Conservation (phyloP, 2,329 filamentous ascomycete genomes). For the Talaromyces sp. region DNA sequence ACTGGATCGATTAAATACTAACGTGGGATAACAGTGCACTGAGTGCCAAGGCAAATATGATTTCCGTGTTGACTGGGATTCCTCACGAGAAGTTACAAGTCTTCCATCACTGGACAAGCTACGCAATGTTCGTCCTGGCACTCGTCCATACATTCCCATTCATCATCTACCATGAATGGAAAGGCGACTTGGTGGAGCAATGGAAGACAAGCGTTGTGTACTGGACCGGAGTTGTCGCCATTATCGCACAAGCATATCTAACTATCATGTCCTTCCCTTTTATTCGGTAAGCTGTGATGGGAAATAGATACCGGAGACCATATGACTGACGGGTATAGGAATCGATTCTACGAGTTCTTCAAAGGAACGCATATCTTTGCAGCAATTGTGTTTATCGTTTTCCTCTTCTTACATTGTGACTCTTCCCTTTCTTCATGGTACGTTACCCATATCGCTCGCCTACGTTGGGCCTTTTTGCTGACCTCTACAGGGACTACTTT, state of each 20-base stretch:
- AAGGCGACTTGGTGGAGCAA: slow-evolving; percentile 52
- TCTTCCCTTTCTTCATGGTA: slow-evolving; percentile 57
- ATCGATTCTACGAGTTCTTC: slow-evolving; percentile 62
- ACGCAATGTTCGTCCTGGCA: slow-evolving; percentile 60
- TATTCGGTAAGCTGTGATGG: slow-evolving; percentile 47
- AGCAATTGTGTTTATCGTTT: slow-evolving; percentile 57
- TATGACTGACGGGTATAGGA: slow-evolving; percentile 35
- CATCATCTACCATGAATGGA: slow-evolving; percentile 55
- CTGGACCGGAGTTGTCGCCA: slow-evolving; percentile 59
- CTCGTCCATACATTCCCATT: slow-evolving; percentile 64
- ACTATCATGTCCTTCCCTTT: slow-evolving; percentile 57
- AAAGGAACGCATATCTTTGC: slow-evolving; percentile 57
- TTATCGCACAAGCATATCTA: slow-evolving; percentile 58
- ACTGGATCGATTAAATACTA: neutral
- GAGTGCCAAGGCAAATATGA: slow-evolving; percentile 59
- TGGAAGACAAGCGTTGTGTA: slow-evolving; percentile 54
- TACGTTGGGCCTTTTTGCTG: neutral
- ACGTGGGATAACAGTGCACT: slow-evolving; percentile 40
- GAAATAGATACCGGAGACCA: neutral
- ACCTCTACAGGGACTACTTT: slow-evolving; percentile 57
- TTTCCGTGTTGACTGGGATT: slow-evolving; percentile 58
- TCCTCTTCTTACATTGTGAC: slow-evolving; percentile 63
- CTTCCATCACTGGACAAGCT: slow-evolving; percentile 58
- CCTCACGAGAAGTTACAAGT: slow-evolving; percentile 60
- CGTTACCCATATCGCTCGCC: neutral